Conservation (phyloP, 768 basidiomycete genomes). For the Peribolospora kevripleyi region DNA sequence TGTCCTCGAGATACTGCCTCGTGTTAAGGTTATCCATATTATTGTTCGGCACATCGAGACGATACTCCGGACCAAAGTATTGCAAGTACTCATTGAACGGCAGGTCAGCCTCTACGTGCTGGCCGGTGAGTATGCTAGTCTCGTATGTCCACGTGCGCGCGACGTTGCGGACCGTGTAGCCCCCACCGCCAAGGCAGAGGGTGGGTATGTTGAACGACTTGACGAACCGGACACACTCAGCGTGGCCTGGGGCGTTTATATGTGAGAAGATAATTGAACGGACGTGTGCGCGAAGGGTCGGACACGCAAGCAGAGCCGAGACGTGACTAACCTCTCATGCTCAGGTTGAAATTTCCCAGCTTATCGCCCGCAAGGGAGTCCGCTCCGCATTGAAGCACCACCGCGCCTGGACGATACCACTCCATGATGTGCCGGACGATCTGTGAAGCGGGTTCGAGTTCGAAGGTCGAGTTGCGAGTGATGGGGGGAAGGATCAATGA, state of each 20-base stretch:
- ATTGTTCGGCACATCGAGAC: conserved; percentile 67
- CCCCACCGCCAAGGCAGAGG: conserved; percentile 81
- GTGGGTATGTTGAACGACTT: conserved; percentile 59
- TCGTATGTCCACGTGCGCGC: conserved; percentile 89
- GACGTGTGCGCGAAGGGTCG: background rate
- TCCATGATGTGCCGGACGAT: conserved; percentile 65
- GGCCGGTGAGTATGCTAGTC: conserved; percentile 79
- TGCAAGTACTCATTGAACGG: conserved; percentile 82
- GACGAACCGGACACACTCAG: conserved; percentile 67
- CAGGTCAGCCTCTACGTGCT: conserved; percentile 48
- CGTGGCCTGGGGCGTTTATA: conserved; percentile 36
- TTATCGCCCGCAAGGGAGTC: conserved; percentile 91
- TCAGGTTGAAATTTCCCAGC: conserved; percentile 82
- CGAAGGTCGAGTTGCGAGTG: background rate
- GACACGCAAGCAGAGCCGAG: background rate
- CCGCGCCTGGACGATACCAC: conserved; percentile 60
- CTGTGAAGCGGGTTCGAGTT: conserved; percentile 21
- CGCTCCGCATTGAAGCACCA: conserved; percentile 83
- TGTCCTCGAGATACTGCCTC: conserved; percentile 52
- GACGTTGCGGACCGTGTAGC: conserved; percentile 92
- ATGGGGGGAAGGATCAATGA: background rate
- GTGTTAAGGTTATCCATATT: conserved; percentile 90
- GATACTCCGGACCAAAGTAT: conserved; percentile 88
- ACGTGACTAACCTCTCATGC: conserved; percentile 37
- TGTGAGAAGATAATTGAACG: background rate